Base-by-base conservation (phyloP, 2,329 filamentous ascomycete species). In the Albophoma yamanashiensis region DNA sequence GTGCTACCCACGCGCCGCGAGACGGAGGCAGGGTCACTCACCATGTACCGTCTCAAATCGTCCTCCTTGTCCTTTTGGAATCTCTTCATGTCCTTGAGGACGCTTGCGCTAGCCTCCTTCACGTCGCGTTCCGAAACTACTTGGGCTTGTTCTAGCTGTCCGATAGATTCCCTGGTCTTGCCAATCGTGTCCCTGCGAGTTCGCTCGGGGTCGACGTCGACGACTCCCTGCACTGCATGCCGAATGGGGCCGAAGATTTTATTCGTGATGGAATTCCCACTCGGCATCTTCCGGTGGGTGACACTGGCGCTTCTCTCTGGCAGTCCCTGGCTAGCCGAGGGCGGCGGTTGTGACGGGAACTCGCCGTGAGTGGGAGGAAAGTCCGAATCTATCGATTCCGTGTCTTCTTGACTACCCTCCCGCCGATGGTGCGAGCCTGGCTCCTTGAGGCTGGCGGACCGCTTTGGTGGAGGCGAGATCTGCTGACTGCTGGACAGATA, bases 21-120 rank as follows among this genome's bases (percentile, higher is more conserved):
- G 42, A 12, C 12, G 25, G 20, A 6, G 5, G 14, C 9, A 20
- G 15, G 8, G 12, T 4, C 9, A 76, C 89, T 77, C 78, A 97
- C 94, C 94, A 99, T 99, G 73, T 97, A 97, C 64, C 90, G 85
- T 70, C 87, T 88, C 68, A 99, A 74, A 72, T 99, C 94, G 57
- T 93, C 91, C 75, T 99, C 95, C 75, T 99, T 99, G 75, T 97
- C 92, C 61, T 80, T 81, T 74, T 99, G 95, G 75, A 99, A 99
- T 62, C 94, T 82, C 77, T 92, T 91, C 62, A 99, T 78, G 71
- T 99, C 94, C 68, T 89, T 88, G 67, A 99, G 75, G 5, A 97
- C 91, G 58, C 91, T 95, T 3, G 84, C 80, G 69, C 92, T 97
- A 11, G 94, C 94, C 68, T 97, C 91, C 72, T 89, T 92, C 62